Evolutionary conservation across 2,329 filamentous ascomycete genomes (phyloP).

Genomic region (Cyphellophora europaea): DNA sequence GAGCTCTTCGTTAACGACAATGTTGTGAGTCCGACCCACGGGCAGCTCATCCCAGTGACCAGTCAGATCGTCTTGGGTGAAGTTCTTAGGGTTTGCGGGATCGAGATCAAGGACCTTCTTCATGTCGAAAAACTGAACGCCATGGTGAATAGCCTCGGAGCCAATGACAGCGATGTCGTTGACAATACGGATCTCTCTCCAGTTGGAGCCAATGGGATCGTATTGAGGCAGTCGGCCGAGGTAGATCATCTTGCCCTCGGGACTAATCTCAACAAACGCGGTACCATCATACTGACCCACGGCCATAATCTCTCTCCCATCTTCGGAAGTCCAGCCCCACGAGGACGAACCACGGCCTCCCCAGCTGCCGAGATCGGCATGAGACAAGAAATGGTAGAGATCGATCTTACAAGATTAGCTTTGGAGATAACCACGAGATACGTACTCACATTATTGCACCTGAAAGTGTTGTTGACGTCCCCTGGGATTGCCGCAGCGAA

Average conservation of each 20-base stretch:
- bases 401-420: constrained; percentile 5
- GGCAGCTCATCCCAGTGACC: constrained; percentile 32
- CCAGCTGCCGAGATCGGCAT: constrained; percentile 8
- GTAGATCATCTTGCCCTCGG: constrained; percentile 35
- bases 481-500: constrained; percentile 35
- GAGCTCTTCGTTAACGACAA: constrained; percentile 42
- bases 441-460: constrained; percentile 29
- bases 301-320: constrained; percentile 40
- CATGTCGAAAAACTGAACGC: constrained; percentile 56
- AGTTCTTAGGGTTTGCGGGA: constrained; percentile 31
- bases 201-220: constrained; percentile 17
- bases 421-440: not conserved
- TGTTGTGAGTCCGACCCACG: constrained; percentile 41
- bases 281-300: constrained; percentile 42
- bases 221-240: constrained; percentile 37
- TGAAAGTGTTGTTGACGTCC: constrained; percentile 40
- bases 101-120: constrained; percentile 42
- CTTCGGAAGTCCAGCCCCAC: constrained; percentile 40
- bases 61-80: constrained; percentile 34
- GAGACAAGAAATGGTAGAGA: constrained; percentile 13
- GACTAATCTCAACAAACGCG: constrained; percentile 39
- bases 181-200: constrained; percentile 29
- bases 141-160: constrained; percentile 39
- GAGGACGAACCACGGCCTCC: constrained; percentile 10
- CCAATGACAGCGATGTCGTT: constrained; percentile 31